A percentile compares a stretch with the other conserved stretches of the same genome.
Conservation (phyloP, 306 rosid genomes). For the Carpinus fangiana region DNA sequence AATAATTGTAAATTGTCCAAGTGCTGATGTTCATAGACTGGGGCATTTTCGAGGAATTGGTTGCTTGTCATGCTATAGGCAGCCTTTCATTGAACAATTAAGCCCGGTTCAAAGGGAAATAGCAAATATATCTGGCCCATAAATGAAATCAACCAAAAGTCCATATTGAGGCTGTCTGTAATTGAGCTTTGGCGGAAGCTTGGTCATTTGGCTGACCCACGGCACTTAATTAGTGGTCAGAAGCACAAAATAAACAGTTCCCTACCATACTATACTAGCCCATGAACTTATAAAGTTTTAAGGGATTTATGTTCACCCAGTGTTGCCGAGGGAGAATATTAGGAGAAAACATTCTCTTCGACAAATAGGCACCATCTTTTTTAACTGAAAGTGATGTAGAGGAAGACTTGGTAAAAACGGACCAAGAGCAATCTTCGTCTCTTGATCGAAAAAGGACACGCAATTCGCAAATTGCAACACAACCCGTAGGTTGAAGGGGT, state of each 20-base stretch:
- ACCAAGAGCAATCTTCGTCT: no score
- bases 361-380: conserved; percentile 7
- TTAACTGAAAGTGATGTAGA: background rate
- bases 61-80: conserved; percentile 9
- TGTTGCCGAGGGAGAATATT: background rate
- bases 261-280: background rate
- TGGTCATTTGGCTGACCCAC: background rate
- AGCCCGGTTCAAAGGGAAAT: background rate
- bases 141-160: background rate
- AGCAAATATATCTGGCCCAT: background rate
- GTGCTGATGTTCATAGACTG: background rate
- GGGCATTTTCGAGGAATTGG: conserved; percentile 9
- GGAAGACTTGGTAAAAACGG: no score
- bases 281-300: background rate
- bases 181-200: background rate
- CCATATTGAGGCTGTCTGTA: background rate
- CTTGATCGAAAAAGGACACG: no score
- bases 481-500: no score
- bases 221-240: background rate
- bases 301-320: background rate
- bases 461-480: no score
- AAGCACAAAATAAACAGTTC: background rate
- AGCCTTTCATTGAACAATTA: conserved; percentile 1
- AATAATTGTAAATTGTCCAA: conserved; percentile 20
- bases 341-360: conserved; percentile 1